Percentiles rank a stretch among this genome's conserved stretches.
Evolutionary conservation across 2,329 filamentous ascomycete species (phyloP).

Genomic region (Hypoxylon sp.): DNA sequence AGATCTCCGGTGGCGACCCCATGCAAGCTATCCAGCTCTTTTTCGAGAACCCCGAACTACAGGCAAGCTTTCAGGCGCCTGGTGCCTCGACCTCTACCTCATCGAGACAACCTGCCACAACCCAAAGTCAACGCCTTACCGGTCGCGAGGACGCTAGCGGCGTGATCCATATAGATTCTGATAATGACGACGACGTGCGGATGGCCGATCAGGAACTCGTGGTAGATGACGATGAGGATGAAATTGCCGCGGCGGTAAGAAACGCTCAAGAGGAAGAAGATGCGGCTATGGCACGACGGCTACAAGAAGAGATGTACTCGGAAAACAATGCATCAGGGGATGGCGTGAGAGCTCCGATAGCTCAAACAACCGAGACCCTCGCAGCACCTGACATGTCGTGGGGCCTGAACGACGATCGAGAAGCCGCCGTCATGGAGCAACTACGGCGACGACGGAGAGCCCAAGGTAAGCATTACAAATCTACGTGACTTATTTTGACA

Average conservation of each 20-base stretch:
- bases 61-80: conserved; percentile 61
- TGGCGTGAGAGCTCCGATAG: conserved; percentile 87
- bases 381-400: conserved; percentile 76
- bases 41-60: conserved; percentile 87
- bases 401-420: conserved; percentile 68
- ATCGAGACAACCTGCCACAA: conserved; percentile 53
- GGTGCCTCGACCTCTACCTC: conserved; percentile 56
- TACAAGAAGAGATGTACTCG: conserved; percentile 91
- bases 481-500: no score
- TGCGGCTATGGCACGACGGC: conserved; percentile 88
- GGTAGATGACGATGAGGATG: conserved; percentile 54
- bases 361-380: conserved; percentile 90
- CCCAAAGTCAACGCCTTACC: conserved; percentile 43
- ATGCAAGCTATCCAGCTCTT: conserved; percentile 90
- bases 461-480: conserved; percentile 46
- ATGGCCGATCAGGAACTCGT: conserved; percentile 57
- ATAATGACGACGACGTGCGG: conserved; percentile 74
- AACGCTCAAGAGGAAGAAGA: conserved; percentile 83
- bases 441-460: conserved; percentile 65
- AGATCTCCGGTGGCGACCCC: conserved; percentile 86
- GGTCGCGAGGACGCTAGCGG: conserved; percentile 68
- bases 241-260: conserved; percentile 60
- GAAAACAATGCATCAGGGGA: conserved; percentile 60
- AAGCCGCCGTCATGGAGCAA: conserved; percentile 75
- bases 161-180: conserved; percentile 83